These are phyloP conservation scores for Ceratobasidium sp. DNA, from an alignment of 1,284 basidiomycete genomes.

Conservation along the genomic window DNA sequence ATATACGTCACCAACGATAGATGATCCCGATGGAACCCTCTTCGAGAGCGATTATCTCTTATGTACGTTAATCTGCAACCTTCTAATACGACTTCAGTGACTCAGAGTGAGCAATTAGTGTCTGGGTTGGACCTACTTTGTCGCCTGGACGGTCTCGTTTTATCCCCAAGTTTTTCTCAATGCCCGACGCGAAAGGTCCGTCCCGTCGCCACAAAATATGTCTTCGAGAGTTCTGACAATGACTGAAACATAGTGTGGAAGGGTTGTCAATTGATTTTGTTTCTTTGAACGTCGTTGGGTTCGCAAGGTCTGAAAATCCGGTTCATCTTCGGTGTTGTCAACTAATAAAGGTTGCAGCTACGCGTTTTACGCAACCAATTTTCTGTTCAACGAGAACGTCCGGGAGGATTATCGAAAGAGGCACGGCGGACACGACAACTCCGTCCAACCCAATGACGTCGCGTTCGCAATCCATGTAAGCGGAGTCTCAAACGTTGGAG, in stretches of 20 bases:
- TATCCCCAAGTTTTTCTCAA: slow-evolving; percentile 53
- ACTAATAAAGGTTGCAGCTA: slow-evolving; percentile 48
- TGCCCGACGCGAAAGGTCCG: slow-evolving; percentile 39
- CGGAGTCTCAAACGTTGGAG: neutral
- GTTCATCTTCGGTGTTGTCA: neutral
- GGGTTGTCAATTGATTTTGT: slow-evolving; percentile 56
- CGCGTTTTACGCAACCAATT: slow-evolving; percentile 52
- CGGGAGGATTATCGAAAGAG: slow-evolving; percentile 53
- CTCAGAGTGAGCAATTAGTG: slow-evolving; percentile 36
- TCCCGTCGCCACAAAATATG: neutral
- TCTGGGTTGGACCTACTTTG: slow-evolving; percentile 51
- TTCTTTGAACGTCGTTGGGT: slow-evolving; percentile 53
- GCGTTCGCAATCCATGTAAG: slow-evolving; percentile 54
- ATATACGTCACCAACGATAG: slow-evolving; percentile 13
- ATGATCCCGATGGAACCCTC: slow-evolving; percentile 10
- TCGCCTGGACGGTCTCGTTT: slow-evolving; percentile 52
- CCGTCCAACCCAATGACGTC: slow-evolving; percentile 55
- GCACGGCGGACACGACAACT: slow-evolving; percentile 53
- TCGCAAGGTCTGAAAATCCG: slow-evolving; percentile 23
- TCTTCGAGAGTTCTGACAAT: neutral
- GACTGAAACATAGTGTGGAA: slow-evolving; percentile 43
- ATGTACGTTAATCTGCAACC: slow-evolving; percentile 21
- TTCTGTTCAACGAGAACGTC: slow-evolving; percentile 51
- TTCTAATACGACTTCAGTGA: neutral
- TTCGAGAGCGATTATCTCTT: slow-evolving; percentile 24